phyloP scores from a whole-genome alignment of 805 yeast species.

The Candida golubevii region DNA sequence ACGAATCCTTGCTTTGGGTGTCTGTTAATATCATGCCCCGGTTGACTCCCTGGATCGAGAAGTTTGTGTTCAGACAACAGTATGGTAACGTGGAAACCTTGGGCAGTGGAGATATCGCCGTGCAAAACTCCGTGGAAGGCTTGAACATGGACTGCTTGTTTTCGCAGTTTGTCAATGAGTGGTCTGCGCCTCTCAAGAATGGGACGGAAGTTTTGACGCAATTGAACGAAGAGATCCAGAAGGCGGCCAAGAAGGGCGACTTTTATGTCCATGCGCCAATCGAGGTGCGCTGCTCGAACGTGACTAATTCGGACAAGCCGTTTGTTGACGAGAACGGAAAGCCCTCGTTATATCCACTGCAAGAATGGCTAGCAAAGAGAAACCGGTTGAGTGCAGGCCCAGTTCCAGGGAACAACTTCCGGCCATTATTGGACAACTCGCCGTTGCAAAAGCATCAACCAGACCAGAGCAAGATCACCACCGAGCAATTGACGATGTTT shows the following conservation, averaged over 20 bases:
- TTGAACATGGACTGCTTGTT: slow-evolving; percentile 94
- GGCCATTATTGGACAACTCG: slow-evolving; percentile 79
- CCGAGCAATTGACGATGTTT: slow-evolving; percentile 77
- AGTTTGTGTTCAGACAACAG: slow-evolving; percentile 79
- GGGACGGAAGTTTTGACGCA: slow-evolving; percentile 69
- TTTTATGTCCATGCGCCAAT: slow-evolving; percentile 92
- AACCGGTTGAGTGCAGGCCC: slow-evolving; percentile 64
- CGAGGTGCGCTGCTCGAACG: slow-evolving; percentile 90
- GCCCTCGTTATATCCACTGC: slow-evolving; percentile 37
- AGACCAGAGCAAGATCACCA: slow-evolving; percentile 46
- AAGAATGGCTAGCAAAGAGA: slow-evolving; percentile 51
- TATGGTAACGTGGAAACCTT: slow-evolving; percentile 71
- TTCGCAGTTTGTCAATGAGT: slow-evolving; percentile 91
- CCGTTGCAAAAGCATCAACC: slow-evolving; percentile 48
- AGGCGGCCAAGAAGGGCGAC: slow-evolving; percentile 55
- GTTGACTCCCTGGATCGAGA: slow-evolving; percentile 80
- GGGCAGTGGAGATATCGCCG: slow-evolving; percentile 58
- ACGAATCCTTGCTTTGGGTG: slow-evolving; percentile 74
- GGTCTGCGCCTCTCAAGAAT: slow-evolving; percentile 86
- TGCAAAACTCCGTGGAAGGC: slow-evolving; percentile 79
- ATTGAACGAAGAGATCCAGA: slow-evolving; percentile 56
- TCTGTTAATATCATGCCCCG: slow-evolving; percentile 70
- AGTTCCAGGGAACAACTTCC: slow-evolving; percentile 73
- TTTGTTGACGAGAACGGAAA: slow-evolving; percentile 32
- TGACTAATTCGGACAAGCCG: slow-evolving; percentile 47